Percentiles rank a stretch among this genome's conserved stretches.
phyloP scores from a whole-genome alignment of 2,329 filamentous ascomycete species.

The Aulographum hederae region DNA sequence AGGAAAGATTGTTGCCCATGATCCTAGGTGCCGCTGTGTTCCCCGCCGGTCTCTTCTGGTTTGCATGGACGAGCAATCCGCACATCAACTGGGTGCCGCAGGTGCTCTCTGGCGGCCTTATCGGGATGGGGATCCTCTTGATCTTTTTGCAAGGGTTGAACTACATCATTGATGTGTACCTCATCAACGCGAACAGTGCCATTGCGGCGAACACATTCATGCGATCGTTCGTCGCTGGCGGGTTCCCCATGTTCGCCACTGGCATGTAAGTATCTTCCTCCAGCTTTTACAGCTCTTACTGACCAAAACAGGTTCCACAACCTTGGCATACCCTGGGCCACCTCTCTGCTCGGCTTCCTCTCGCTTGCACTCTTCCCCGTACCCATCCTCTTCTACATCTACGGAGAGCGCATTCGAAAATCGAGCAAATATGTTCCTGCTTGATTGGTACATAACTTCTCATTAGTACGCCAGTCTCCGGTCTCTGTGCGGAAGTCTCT shows the following conservation, averaged over 20 bases:
- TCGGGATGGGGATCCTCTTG: conserved; percentile 41
- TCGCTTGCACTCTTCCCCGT: conserved; percentile 18
- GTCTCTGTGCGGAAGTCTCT: no score
- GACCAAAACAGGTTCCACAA: conserved; percentile 1
- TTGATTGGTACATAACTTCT: no score
- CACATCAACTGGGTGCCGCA: conserved; percentile 38
- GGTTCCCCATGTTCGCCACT: conserved; percentile 60
- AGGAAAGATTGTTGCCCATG: conserved; percentile 43
- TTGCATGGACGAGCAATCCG: conserved; percentile 45
- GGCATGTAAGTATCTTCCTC: conserved; percentile 31
- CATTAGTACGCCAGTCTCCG: no score
- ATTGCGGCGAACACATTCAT: conserved; percentile 65
- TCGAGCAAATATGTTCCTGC: neutral
- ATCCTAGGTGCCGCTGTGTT: conserved; percentile 44
- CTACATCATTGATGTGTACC: conserved; percentile 31
- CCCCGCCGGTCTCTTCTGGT: conserved; percentile 48
- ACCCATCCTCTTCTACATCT: conserved; percentile 19
- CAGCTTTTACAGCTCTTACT: neutral
- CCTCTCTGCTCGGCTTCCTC: conserved; percentile 17
- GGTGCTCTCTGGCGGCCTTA: conserved; percentile 31
- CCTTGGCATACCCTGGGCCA: conserved; percentile 4
- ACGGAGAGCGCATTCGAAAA: conserved; percentile 8
- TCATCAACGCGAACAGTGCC: conserved; percentile 59
- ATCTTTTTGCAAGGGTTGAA: conserved; percentile 46
- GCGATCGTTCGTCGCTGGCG: conserved; percentile 58